Percentiles rank a stretch among this genome's conserved stretches.
phyloP scores from a whole-genome alignment of 495 filamentous ascomycete genomes.

The Podospora fimiseda region DNA sequence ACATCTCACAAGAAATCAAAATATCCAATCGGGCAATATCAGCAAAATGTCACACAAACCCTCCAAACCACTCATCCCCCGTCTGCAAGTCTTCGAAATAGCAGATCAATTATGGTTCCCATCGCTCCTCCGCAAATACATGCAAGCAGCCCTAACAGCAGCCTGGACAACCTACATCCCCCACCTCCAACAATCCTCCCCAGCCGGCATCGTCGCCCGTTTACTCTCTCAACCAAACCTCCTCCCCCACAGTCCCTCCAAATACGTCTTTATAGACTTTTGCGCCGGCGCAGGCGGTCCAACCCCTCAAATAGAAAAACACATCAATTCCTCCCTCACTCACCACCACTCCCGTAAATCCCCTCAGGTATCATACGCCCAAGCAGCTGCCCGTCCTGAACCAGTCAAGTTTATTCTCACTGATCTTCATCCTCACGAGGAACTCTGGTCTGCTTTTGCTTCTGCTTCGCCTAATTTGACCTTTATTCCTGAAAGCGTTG shows the following conservation, averaged over 20 bases:
- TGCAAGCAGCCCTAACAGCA: slow-evolving; percentile 47
- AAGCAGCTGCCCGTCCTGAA: slow-evolving; percentile 11
- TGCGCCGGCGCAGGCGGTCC: slow-evolving; percentile 69
- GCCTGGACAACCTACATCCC: slow-evolving; percentile 44
- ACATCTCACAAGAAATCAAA: not conserved
- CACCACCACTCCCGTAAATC: too few species aligned
- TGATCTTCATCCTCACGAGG: slow-evolving; percentile 58
- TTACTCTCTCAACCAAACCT: slow-evolving; percentile 40
- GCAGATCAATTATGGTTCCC: slow-evolving; percentile 52
- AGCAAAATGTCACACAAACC: not conserved
- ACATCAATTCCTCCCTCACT: slow-evolving; percentile 38
- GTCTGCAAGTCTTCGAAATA: slow-evolving; percentile 52
- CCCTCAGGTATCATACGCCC: slow-evolving; percentile 8
- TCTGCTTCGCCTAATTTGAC: slow-evolving; percentile 43
- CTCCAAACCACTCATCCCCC: slow-evolving; percentile 41
- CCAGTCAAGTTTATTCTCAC: slow-evolving; percentile 59
- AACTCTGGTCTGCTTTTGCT: slow-evolving; percentile 51
- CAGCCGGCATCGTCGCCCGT: slow-evolving; percentile 41
- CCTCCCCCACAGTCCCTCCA: slow-evolving; percentile 26
- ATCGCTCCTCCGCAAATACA: slow-evolving; percentile 41
- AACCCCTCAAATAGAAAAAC: slow-evolving; percentile 54
- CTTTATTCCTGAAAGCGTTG: slow-evolving; percentile 52
- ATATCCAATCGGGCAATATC: not conserved
- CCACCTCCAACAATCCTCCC: slow-evolving; percentile 39
- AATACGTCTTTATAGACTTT: slow-evolving; percentile 65